Conservation (phyloP, 306 rosid genomes). For the Lotus japonicus region DNA sequence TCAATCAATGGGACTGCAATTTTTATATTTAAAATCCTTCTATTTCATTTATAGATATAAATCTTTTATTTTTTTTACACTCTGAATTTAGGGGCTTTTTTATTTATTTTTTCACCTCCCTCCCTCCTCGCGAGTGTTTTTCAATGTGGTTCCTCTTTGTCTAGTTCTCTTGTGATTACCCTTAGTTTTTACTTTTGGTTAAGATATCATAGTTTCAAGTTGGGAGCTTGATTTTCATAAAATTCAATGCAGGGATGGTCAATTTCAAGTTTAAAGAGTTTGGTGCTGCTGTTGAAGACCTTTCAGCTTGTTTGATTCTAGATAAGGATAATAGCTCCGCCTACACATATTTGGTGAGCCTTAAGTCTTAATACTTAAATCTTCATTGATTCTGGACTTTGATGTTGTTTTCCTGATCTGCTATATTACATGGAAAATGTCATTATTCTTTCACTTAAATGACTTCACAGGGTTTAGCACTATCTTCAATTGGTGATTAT, state of each 20-base stretch:
- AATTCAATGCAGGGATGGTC: constrained; percentile 65
- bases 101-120: background rate
- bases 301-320: constrained; percentile 67
- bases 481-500: constrained; percentile 81
- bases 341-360: constrained; percentile 70
- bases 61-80: background rate
- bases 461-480: constrained; percentile 70
- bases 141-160: background rate
- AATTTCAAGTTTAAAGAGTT: constrained; percentile 89
- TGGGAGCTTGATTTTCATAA: constrained; percentile 8
- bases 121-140: background rate
- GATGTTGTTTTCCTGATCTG: constrained; percentile 4
- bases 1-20: background rate
- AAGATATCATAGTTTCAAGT: background rate
- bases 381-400: constrained; percentile 18
- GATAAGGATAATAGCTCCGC: constrained; percentile 77
- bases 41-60: background rate
- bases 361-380: constrained; percentile 1
- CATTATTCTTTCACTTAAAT: constrained; percentile 23
- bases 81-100: background rate
- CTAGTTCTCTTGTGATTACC: background rate
- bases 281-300: constrained; percentile 68
- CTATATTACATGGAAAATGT: background rate
- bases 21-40: background rate
- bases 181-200: background rate